These are phyloP conservation scores for Fusarium hostae DNA, from an alignment of 2,329 filamentous ascomycete species.

Conservation along the genomic window DNA sequence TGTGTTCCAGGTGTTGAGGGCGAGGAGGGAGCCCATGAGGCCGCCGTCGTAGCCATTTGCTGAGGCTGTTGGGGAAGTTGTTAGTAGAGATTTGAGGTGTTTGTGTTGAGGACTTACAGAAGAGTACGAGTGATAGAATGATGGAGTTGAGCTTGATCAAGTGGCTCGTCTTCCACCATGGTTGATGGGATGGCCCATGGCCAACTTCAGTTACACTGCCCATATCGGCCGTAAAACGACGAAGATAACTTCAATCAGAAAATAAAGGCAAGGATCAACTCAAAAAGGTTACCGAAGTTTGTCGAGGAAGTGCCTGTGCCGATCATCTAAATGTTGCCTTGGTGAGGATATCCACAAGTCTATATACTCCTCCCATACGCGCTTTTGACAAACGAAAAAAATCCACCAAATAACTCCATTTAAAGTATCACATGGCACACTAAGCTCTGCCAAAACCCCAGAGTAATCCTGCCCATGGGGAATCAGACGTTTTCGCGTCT, in stretches of 20 bases:
- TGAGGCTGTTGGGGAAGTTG: background rate
- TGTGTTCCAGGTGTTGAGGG: constrained; percentile 34
- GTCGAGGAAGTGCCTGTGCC: background rate
- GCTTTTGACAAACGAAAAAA: background rate
- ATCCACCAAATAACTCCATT: background rate
- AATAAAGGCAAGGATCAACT: fast-evolving
- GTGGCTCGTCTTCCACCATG: constrained; percentile 1
- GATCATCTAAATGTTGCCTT: background rate
- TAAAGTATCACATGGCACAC: background rate
- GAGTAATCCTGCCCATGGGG: constrained; percentile 18
- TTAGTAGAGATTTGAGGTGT: fast-evolving
- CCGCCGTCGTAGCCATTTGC: constrained; percentile 17
- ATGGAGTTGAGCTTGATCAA: constrained; percentile 9
- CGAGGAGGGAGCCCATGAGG: constrained; percentile 26
- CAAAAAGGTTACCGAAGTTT: too few species aligned
- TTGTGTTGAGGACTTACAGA: background rate
- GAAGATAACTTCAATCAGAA: fast-evolving
- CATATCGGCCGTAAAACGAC: background rate
- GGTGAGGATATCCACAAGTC: background rate
- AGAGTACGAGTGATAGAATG: background rate
- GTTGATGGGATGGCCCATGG: background rate
- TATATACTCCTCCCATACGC: background rate
- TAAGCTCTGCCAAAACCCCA: constrained; percentile 5
- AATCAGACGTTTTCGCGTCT: constrained; percentile 19
- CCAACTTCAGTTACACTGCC: background rate